Percentiles rank a stretch among this genome's conserved stretches.
phyloP scores from a whole-genome alignment of 2,329 filamentous ascomycete genomes.

The Fusarium tanahbumbuense region DNA sequence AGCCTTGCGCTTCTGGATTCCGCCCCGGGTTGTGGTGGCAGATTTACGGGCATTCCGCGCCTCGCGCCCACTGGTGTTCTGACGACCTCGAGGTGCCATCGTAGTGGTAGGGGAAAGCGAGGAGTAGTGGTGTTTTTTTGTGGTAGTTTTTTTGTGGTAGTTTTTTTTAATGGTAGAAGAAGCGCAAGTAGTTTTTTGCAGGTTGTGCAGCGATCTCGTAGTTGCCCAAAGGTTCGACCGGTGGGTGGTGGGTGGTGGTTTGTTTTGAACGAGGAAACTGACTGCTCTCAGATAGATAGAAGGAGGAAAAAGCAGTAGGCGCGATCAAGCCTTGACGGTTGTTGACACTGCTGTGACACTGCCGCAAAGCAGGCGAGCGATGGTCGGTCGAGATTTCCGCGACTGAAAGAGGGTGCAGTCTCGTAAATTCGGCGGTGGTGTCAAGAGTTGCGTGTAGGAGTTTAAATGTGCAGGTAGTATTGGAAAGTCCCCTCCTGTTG shows the following conservation, averaged over 20 bases:
- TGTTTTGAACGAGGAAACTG: neutral
- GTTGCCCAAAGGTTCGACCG: neutral
- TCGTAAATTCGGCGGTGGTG: conserved; percentile 7
- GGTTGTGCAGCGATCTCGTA: conserved; percentile 5
- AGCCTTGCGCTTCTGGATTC: conserved; percentile 62
- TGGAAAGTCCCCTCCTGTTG: conserved; percentile 2
- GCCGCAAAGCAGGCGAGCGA: conserved; percentile 7
- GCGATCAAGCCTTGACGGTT: neutral
- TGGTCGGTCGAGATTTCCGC: conserved; percentile 12
- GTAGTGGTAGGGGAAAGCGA: conserved; percentile 8
- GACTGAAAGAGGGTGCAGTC: conserved; percentile 17
- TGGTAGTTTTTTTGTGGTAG: neutral
- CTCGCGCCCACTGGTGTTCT: conserved; percentile 47
- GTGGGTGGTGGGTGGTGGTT: neutral
- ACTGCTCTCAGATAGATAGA: neutral
- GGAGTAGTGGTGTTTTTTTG: neutral
- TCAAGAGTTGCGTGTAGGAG: neutral
- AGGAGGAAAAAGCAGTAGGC: neutral
- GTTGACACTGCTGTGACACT: conserved; percentile 1
- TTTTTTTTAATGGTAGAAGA: conserved; percentile 15
- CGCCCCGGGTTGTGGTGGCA: conserved; percentile 55
- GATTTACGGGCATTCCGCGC: conserved; percentile 48
- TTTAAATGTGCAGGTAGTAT: neutral
- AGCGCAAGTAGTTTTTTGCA: conserved; percentile 5
- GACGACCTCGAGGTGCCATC: conserved; percentile 54